Base-by-base conservation (phyloP, 192 early-diverging fungal species). In the Rhizophlyctis rosea region DNA sequence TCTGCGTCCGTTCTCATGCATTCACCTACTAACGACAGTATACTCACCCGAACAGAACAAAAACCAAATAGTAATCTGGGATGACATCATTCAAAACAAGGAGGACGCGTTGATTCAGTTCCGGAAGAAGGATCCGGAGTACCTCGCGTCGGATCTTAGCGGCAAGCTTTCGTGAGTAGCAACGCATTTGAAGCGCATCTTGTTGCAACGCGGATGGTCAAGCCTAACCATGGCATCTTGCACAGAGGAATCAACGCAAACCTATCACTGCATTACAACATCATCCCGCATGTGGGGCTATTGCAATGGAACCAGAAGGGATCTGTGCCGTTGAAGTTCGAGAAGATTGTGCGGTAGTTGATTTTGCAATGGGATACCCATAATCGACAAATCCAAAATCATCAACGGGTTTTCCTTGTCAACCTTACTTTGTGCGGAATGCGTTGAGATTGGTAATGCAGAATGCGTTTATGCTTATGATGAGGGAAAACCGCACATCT, bases 31-130 rank as follows among this genome's bases (percentile, higher is more conserved):
- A n/a, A n/a, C n/a, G n/a, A 5, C 11, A 9, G 24, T 47, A 18
- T 23, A 31, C 16, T 14, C 1, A 32, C 44, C 47, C n/a, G 7
- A 18, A n/a, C 36, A 61, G 58, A 58, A 35, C 4, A 51, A 14
- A 13, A 95, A 95, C 64, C 85, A 91, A 60, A 81, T 90, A 35
- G 82, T 88, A 1, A 59, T 95, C 32, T 95, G 91, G 91, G 92
- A 95, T 70, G 76, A 79, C 32, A 90, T 93, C 58, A 88, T 95
- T 59, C 70, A 69, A 32, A 64, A 64, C 60, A 89, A 90, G 64
- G 79, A 85, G 30, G 75, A 86, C 16, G 87, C 91, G 16, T 31
- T 79, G 3, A 68, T 93, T 27, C 51, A 67, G 51, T 69, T 87
- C 34, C 71, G 71, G 23, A 76, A 82, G 25, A 57, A 88, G 47